Conservation (phyloP, 768 basidiomycete genomes). For the Panaeolus cyanescens region DNA sequence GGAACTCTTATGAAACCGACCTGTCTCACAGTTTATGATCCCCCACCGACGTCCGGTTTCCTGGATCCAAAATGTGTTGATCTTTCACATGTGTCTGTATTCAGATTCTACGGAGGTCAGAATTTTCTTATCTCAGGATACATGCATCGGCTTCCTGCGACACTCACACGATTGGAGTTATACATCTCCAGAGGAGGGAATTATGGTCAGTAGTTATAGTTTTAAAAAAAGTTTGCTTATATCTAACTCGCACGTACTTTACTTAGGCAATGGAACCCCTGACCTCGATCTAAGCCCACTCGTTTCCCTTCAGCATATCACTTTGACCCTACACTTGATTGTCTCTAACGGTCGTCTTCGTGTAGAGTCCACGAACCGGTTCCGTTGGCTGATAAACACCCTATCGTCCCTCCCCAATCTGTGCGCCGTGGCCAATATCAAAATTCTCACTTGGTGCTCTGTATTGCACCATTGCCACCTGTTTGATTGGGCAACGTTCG, state of each 20-base stretch:
- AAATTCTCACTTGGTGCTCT: background rate
- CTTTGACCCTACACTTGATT: background rate
- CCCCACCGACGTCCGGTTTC: background rate
- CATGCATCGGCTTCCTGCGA: background rate
- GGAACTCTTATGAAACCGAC: background rate
- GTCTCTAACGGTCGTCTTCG: background rate
- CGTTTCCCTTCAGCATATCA: background rate
- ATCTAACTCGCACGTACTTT: no score
- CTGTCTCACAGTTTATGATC: background rate
- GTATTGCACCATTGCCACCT: background rate
- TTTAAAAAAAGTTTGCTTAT: no score
- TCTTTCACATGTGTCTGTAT: background rate
- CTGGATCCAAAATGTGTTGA: background rate
- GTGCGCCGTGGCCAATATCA: background rate
- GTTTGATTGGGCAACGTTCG: background rate
- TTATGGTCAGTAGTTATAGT: no score
- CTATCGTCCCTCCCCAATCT: background rate
- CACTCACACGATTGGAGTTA: no score
- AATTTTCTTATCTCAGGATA: background rate
- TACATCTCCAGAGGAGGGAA: no score
- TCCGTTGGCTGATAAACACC: background rate
- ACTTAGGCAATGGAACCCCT: background rate
- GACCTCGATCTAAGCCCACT: background rate
- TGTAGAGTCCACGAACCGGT: background rate
- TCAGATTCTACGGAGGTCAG: background rate